Evolutionary conservation across 2,329 filamentous ascomycete genomes (phyloP).

Genomic region (Neonectria magnoliae): DNA sequence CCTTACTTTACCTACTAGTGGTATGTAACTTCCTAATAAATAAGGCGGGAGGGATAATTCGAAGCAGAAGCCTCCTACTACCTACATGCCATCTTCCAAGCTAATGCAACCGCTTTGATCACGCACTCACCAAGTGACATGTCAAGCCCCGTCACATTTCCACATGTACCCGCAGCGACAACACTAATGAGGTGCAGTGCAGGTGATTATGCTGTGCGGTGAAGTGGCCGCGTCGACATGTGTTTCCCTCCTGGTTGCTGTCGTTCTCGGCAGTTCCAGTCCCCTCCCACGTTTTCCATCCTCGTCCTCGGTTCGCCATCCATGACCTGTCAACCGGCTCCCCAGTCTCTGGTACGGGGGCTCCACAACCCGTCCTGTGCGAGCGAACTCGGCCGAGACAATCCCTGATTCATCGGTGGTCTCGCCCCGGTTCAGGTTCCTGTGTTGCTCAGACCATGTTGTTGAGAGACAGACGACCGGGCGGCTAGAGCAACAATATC

Average conservation of each 20-base stretch:
- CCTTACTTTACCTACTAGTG: no score
- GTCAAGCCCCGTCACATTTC: not conserved
- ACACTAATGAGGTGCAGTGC: not conserved
- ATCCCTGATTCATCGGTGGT: not conserved
- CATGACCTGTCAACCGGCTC: not conserved
- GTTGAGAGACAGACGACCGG: not conserved
- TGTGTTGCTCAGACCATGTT: not conserved
- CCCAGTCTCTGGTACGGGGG: not conserved
- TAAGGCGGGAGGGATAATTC: not conserved
- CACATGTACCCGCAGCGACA: not conserved
- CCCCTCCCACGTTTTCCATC: not conserved
- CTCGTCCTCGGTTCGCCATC: not conserved
- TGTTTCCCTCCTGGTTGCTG: not conserved
- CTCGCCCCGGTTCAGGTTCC: not conserved
- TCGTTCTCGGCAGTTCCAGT: not conserved
- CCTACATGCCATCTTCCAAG: not conserved
- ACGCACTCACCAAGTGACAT: not conserved
- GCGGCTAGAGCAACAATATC: not conserved
- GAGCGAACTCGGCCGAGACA: not conserved
- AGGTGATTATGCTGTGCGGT: not conserved
- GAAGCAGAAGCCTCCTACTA: not conserved
- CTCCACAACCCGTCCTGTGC: not conserved
- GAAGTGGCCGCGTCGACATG: not conserved
- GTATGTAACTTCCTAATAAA: not conserved
- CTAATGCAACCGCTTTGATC: not conserved